Evolutionary conservation across 2,329 filamentous ascomycete genomes (phyloP), one percentile per base, ranked within the genome.

Genomic region (Grosmannia penicillata): DNA sequence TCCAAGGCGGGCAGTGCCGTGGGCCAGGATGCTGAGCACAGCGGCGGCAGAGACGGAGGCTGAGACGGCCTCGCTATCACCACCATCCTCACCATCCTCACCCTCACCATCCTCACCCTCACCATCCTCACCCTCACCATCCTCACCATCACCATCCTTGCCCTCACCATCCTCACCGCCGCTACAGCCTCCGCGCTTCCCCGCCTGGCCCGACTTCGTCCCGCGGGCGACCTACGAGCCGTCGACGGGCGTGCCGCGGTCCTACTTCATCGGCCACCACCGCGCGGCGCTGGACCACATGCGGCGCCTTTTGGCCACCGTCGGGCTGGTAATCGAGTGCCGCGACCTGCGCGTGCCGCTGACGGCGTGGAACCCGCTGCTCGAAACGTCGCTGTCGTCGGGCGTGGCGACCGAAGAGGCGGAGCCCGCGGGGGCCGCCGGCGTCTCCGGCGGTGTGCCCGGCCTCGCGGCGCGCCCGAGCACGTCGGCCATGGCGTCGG

Each of bases 261-360:
- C 89, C 42, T 98, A 96, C 62, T 98, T 84, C 62, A 71, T 96
- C 33, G 91, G 91, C 45, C 91, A 98, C 61, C 91, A 98, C 66
- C 74, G 75, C 43, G 72, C 82, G 9, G 91, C 83, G 14, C 67
- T 94, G 24, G 66, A 71, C 34, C 80, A 82, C 55, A 94, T 96
- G 79, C 82, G 83, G 55, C 73, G 73, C 28, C 70, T 82, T 54
- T 71, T 98, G 35, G 75, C 78, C 22, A 77, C 75, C 45, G 82
- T 95, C 50, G 82, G 87, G 52, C 75, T 96, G 31, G 75, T 98
- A 38, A 74, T 98, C 53, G 91, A 98, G 63, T 95, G 87, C 57
- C 82, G 91, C 53, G 91, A 98, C 63, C 86, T 86, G 55, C 79
- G 91, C 34, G 78, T 94, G 0, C 91, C 91, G 0, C 62, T 96